A percentile compares a stretch with the other conserved stretches of the same genome.
Evolutionary conservation across 2,329 filamentous ascomycete species (phyloP).

Genomic region (Fusarium circinatum): DNA sequence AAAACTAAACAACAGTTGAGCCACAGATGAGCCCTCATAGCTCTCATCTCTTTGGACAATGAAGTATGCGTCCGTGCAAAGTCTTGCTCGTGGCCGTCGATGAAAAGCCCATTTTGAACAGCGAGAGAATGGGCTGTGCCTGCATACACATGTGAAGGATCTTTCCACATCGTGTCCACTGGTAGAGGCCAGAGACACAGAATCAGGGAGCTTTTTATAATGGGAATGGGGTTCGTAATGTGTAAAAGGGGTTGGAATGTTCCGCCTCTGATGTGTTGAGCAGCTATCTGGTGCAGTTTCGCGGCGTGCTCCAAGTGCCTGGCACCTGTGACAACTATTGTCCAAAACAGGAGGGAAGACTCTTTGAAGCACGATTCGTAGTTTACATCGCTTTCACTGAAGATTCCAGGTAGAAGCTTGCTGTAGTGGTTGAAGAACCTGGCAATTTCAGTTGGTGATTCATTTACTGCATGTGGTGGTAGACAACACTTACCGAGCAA

Average conservation of each 20-base stretch:
- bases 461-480: not conserved
- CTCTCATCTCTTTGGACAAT: not conserved
- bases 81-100: not conserved
- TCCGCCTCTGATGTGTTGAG: not conserved
- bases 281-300: not conserved
- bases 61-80: conserved; percentile 2
- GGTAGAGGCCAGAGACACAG: not conserved
- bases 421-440: not conserved
- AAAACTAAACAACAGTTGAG: conserved; percentile 1
- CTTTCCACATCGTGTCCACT: conserved; percentile 6
- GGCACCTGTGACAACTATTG: not conserved
- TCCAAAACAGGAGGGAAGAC: not conserved
- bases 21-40: not conserved
- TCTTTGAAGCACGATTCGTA: not conserved
- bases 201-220: not conserved
- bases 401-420: not conserved
- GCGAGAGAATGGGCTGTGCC: conserved; percentile 2
- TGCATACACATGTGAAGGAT: not conserved
- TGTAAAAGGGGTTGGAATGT: not conserved
- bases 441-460: not conserved
- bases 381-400: not conserved
- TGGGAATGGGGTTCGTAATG: not conserved
- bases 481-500: not conserved
- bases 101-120: not conserved
- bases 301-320: not conserved